Conservation (phyloP, 805 yeast genomes). For the Blastobotrys muscicola region DNA sequence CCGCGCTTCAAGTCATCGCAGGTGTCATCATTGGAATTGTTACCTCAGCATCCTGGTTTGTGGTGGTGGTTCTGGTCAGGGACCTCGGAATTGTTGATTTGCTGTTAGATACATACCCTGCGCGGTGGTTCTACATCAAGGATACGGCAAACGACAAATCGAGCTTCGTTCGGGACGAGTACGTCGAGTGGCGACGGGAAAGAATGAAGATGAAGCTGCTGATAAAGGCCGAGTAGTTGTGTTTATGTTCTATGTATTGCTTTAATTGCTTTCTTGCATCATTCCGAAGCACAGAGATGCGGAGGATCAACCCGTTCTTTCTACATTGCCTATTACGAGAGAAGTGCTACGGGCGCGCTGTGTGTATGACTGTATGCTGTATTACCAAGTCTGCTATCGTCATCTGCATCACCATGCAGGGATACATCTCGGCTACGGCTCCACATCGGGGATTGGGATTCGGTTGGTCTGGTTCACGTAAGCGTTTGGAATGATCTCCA, state of each 20-base stretch:
- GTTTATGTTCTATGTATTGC: neutral
- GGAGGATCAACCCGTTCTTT: neutral
- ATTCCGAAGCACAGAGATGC: neutral
- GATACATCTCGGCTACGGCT: slow-evolving; percentile 7
- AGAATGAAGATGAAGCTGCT: slow-evolving; percentile 22
- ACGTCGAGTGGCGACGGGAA: slow-evolving; percentile 22
- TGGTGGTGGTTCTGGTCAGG: slow-evolving; percentile 43
- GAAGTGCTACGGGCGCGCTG: neutral
- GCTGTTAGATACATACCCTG: slow-evolving; percentile 50
- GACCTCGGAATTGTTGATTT: slow-evolving; percentile 60
- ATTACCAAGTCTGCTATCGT: neutral
- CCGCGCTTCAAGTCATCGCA: slow-evolving; percentile 58
- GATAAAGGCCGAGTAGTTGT: slow-evolving; percentile 15
- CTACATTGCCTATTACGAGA: neutral
- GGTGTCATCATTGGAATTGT: slow-evolving; percentile 59
- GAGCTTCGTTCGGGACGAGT: slow-evolving; percentile 25
- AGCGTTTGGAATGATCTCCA: slow-evolving; percentile 81
- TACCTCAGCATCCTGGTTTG: slow-evolving; percentile 50
- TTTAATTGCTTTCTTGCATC: neutral
- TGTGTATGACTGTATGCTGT: neutral
- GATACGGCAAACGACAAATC: slow-evolving; percentile 28
- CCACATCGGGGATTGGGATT: slow-evolving; percentile 17
- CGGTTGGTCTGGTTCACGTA: slow-evolving; percentile 33
- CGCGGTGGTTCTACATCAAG: slow-evolving; percentile 32
- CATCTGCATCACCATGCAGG: neutral